Conservation (phyloP, 441 rosid species). For the Omphalea diandra region DNA sequence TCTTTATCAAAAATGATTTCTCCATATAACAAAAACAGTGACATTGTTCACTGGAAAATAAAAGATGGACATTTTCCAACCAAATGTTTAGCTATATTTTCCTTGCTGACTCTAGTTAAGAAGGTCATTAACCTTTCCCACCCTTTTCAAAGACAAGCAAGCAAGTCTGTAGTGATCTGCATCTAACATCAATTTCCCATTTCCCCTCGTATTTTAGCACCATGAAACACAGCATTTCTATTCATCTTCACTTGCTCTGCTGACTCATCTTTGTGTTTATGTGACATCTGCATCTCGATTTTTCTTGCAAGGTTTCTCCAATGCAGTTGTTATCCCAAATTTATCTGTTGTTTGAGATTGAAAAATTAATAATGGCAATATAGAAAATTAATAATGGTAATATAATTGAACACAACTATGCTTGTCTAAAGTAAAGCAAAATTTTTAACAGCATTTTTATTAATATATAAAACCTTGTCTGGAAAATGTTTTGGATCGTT, state of each 20-base stretch:
- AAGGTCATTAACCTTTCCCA: not conserved
- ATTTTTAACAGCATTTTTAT: no score
- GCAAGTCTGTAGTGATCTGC: not conserved
- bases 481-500: constrained; percentile 89
- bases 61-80: not conserved
- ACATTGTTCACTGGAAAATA: not conserved
- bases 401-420: not conserved
- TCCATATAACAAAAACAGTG: no score
- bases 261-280: not conserved
- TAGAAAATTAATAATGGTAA: no score
- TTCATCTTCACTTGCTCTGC: not conserved
- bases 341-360: constrained; percentile 12
- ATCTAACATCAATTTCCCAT: not conserved
- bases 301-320: not conserved
- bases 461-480: constrained; percentile 48
- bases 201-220: not conserved
- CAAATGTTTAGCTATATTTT: not conserved
- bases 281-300: not conserved
- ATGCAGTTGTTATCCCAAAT: not conserved
- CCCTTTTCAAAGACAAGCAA: no score
- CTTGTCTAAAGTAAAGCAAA: not conserved
- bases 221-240: not conserved
- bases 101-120: not conserved
- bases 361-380: no score
- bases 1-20: no score